Percentiles rank a stretch among this genome's conserved stretches.
Conservation (phyloP, 306 rosid species). For the Castanea sativa region DNA sequence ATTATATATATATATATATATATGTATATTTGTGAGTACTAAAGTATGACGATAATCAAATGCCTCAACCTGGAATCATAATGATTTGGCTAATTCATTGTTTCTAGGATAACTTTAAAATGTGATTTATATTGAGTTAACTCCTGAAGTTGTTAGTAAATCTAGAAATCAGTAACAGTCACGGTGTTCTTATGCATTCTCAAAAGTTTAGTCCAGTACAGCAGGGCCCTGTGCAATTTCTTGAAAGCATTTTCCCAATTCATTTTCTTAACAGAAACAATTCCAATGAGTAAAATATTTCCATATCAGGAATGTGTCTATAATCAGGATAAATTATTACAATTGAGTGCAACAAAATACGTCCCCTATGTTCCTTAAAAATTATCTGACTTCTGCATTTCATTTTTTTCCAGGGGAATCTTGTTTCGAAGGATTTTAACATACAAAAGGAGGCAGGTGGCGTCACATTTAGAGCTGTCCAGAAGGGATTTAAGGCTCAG, state of each 20-base stretch:
- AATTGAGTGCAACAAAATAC: background rate
- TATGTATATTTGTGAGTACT: too few species aligned
- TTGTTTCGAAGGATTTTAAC: conserved; percentile 60
- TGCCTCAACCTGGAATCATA: background rate
- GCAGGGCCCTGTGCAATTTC: background rate
- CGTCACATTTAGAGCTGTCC: conserved; percentile 35
- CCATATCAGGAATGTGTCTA: background rate
- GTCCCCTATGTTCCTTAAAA: background rate
- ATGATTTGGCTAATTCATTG: background rate
- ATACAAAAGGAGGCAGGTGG: conserved; percentile 65
- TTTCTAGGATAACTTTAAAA: background rate
- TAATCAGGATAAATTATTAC: background rate
- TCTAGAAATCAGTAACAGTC: background rate
- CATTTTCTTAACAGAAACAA: background rate
- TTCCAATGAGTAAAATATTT: background rate
- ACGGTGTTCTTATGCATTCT: background rate
- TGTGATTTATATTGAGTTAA: background rate
- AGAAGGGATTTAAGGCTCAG: conserved; percentile 29
- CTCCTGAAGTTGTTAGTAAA: background rate
- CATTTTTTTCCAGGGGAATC: conserved; percentile 46
- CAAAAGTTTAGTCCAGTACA: background rate
- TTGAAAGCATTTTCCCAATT: background rate
- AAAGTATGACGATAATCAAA: background rate
- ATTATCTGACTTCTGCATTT: background rate
- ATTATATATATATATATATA: too few species aligned